Evolutionary conservation across 306 rosid genomes (phyloP), one percentile per base, ranked within the genome.

Genomic region (Gastrolobium villosum): DNA sequence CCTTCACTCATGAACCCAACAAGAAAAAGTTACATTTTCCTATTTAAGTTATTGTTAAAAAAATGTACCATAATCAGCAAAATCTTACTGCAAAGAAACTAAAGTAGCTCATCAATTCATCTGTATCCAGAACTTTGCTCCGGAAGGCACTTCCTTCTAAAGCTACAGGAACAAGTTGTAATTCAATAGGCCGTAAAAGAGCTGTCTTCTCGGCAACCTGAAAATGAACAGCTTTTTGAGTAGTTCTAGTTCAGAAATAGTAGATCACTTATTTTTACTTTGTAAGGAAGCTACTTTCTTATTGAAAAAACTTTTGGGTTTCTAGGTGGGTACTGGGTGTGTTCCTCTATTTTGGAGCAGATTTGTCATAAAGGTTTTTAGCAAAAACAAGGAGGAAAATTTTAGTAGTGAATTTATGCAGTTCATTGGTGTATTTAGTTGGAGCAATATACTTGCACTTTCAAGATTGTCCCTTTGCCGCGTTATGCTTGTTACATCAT

Each of bases 191-290:
- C 35, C 99, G 89, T 81, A 94, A 87, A 81, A 90, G 89, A 78
- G 91, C 64, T 0, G 97, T 94, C 89, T 92, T 94, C 88, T 89
- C 97, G 77, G 97, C 95, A 73, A 94, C 97, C 99, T 94, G 86
- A 81, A 90, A 75, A 78, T 26, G 65, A 39, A 79, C 30, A 79
- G 55, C 28, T n/a, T 61, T 72, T 81, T 53, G 6, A 71, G 81
- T 46, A 35, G n/a, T 41, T 53, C 64, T 39, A 53, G 35, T 53
- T 43, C 65, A 76, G 71, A 81, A 55, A 74, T 40, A 65, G 75
- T 20, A 75, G 53, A 37, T 52, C 44, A 20, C 65, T 36, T 37
- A 66, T 65, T 66, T 75, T 49, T 37, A n/a, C 13, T 14, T 31
- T 81, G 67, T 28, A 49, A 49, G 72, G 60, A 6, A 36, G 50